These are phyloP conservation scores for Geranomyces michiganensis DNA, from an alignment of 192 early-diverging fungal genomes.

Conservation along the genomic window DNA sequence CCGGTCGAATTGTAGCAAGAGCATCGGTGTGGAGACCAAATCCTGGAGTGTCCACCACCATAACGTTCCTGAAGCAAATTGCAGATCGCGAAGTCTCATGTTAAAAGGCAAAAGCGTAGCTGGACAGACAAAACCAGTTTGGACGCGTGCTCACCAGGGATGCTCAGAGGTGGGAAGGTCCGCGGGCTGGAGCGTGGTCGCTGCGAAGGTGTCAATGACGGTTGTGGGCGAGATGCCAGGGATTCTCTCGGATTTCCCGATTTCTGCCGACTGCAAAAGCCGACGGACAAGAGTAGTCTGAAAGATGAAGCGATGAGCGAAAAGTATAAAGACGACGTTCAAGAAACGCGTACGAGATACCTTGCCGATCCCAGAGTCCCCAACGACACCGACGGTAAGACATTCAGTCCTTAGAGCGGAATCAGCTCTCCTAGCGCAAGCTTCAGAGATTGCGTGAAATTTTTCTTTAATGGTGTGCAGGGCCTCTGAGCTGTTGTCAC, in stretches of 20 bases:
- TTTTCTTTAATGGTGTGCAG: not conserved
- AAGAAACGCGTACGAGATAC: conserved; percentile 13
- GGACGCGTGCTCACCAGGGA: conserved; percentile 4
- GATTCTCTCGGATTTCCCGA: conserved; percentile 2
- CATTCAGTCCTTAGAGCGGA: conserved; percentile 2
- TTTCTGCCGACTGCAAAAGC: conserved; percentile 32
- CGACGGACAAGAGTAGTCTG: conserved; percentile 37
- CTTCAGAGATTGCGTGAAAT: not conserved
- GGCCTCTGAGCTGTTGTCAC: too few species aligned
- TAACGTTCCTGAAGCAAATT: conserved; percentile 37
- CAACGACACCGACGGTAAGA: conserved; percentile 41
- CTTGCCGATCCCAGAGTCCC: conserved; percentile 53
- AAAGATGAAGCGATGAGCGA: not conserved
- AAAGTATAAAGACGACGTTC: not conserved
- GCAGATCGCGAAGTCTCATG: not conserved
- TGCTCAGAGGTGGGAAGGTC: not conserved
- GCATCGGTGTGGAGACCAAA: conserved; percentile 42
- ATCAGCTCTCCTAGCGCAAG: not conserved
- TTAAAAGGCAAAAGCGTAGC: not conserved
- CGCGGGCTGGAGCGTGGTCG: not conserved
- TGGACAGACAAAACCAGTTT: not conserved
- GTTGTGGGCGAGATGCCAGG: not conserved
- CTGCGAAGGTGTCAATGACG: not conserved
- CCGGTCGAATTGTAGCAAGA: conserved; percentile 39
- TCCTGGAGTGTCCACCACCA: conserved; percentile 49